Percentiles rank a stretch among this genome's conserved stretches.
These are phyloP conservation scores for Skeletonema marinoi DNA, from an alignment of 108 stramenopile genomes.

Conservation along the genomic window DNA sequence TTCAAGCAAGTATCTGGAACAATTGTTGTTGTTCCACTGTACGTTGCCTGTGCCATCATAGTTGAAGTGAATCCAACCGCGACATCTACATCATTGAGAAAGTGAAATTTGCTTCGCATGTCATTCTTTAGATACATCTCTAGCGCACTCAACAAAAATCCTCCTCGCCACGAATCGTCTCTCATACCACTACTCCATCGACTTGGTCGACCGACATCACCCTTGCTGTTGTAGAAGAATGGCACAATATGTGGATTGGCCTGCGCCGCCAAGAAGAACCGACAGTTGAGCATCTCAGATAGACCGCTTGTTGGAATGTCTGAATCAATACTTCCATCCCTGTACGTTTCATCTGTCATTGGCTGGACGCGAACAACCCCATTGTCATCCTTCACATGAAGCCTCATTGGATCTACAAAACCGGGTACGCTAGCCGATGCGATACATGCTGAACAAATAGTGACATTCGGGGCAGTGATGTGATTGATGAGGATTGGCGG, in stretches of 20 bases:
- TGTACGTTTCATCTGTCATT: constrained; percentile 58
- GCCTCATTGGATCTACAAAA: constrained; percentile 84
- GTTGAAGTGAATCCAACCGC: constrained; percentile 83
- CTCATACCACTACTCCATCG: constrained; percentile 77
- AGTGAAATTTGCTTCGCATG: constrained; percentile 84
- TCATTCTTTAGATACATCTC: constrained; percentile 77
- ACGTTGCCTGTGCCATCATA: constrained; percentile 71
- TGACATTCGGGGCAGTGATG: constrained; percentile 95
- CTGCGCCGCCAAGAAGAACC: constrained; percentile 94
- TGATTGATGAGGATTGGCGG: constrained; percentile 95
- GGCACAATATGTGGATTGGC: constrained; percentile 86
- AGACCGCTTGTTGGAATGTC: constrained; percentile 92
- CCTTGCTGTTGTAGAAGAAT: constrained; percentile 84
- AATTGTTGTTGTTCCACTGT: constrained; percentile 81
- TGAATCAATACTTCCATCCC: constrained; percentile 87
- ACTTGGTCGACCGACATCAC: constrained; percentile 82
- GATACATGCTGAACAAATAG: constrained; percentile 90
- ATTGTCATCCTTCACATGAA: constrained; percentile 84
- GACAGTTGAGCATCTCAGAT: constrained; percentile 93
- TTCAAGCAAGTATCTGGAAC: constrained; percentile 75
- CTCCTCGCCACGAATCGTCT: constrained; percentile 84
- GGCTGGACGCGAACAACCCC: constrained; percentile 63
- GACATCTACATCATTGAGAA: constrained; percentile 84
- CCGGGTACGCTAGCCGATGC: constrained; percentile 94
- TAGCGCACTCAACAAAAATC: constrained; percentile 64